Evolutionary conservation across 2,329 filamentous ascomycete genomes (phyloP).

Genomic region (Penicillium capsulatum): DNA sequence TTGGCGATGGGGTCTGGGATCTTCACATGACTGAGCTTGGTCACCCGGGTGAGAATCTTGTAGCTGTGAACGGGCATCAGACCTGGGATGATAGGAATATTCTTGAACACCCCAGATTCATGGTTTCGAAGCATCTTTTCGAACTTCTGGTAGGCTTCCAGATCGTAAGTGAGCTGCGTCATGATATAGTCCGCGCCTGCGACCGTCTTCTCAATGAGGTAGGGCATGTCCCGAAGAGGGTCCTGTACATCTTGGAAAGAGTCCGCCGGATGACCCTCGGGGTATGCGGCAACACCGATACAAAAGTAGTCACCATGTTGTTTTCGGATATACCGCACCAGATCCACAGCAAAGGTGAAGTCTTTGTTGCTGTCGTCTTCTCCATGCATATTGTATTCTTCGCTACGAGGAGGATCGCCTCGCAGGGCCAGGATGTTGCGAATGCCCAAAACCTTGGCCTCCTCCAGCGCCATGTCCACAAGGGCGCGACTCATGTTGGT

Average conservation of each 20-base stretch:
- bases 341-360: conserved; percentile 82
- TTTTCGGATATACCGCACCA: conserved; percentile 83
- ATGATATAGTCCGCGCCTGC: conserved; percentile 97
- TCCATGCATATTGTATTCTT: conserved; percentile 73
- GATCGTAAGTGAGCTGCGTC: conserved; percentile 96
- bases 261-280: conserved; percentile 90
- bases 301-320: conserved; percentile 93
- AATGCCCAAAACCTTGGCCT: conserved; percentile 85
- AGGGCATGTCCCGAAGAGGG: conserved; percentile 68
- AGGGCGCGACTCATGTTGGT: conserved; percentile 90
- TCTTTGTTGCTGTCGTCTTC: conserved; percentile 64
- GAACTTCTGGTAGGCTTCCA: conserved; percentile 74
- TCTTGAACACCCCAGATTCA: conserved; percentile 77
- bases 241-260: conserved; percentile 76
- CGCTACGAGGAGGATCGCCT: conserved; percentile 83
- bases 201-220: conserved; percentile 80
- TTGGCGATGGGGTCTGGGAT: conserved; percentile 68
- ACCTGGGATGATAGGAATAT: conserved; percentile 85
- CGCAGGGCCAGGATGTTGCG: conserved; percentile 89
- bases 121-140: conserved; percentile 74
- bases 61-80: conserved; percentile 98
- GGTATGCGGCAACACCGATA: conserved; percentile 89
- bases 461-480: conserved; percentile 83
- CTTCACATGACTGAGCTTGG: conserved; percentile 86
- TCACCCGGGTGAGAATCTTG: conserved; percentile 88